Conservation (phyloP, 345 rosid genomes). For the Gossypium mustelinum region DNA sequence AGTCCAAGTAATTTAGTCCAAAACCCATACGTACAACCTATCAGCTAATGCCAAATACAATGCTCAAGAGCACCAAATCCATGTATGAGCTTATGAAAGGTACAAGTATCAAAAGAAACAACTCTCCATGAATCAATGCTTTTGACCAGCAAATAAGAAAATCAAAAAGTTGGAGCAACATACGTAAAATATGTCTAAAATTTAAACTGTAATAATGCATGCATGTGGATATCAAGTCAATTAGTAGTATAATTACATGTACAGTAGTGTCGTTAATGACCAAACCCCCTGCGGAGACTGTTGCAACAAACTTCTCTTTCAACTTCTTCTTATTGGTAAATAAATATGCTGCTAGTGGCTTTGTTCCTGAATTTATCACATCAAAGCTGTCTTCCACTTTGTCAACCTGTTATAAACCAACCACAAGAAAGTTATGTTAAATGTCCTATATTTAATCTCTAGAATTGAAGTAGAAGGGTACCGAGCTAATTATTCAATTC, state of each 20-base stretch:
- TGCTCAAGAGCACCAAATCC: background rate
- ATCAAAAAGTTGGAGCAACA: background rate
- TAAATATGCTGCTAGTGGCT: constrained; percentile 94
- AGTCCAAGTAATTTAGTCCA: background rate
- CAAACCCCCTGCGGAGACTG: constrained; percentile 84
- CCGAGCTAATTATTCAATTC: background rate
- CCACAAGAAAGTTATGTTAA: background rate
- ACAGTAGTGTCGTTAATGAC: constrained; percentile 77
- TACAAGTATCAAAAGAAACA: background rate
- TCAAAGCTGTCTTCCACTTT: constrained; percentile 76
- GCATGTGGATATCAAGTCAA: background rate
- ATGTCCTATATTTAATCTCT: background rate
- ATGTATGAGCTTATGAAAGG: background rate
- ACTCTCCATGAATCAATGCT: too few relatives aligned
- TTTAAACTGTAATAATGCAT: background rate
- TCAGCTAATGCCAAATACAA: background rate
- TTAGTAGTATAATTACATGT: constrained; percentile 51
- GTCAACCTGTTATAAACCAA: constrained; percentile 50
- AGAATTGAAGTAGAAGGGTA: background rate
- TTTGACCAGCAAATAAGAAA: background rate
- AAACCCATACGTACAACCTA: background rate
- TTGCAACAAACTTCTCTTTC: constrained; percentile 58
- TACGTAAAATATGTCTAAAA: background rate
- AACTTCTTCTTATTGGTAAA: constrained; percentile 74
- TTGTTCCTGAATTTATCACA: constrained; percentile 62